Evolutionary conservation across 164 flowering plant genomes (phyloP), one percentile per base, ranked within the genome.

Genomic region (Magnolia changhungtana): DNA sequence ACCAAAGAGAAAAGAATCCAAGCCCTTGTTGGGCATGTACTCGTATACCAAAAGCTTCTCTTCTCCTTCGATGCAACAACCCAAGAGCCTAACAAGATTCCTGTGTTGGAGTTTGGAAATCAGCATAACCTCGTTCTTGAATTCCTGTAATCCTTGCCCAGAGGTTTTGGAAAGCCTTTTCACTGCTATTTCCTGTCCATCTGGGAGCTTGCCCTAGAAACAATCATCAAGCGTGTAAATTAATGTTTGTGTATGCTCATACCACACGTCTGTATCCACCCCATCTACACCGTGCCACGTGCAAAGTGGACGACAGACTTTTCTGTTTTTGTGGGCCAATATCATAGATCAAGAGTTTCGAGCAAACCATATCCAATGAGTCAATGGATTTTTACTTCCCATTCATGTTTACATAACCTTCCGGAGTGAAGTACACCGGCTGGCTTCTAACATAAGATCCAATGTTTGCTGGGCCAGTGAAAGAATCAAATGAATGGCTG

Each of bases 1-100:
- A 83, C 87, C 85, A 63, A 82, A 86, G 2, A 85, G 64, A 63
- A 77, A 45, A 1, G 19, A n/a, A 51, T 83, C 86, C 21, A 87
- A 78, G 74, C 86, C 84, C 20, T 45, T 74, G 67, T 86, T 86
- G 52, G 84, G 75, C 78, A 86, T 29, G 67, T 73, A 88, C 65
- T 86, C 90, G 72, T 88, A 86, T 13, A 86, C 58, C 8, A 86
- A 83, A 6, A 86, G 58, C 78, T 80, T 83, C 49, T 84, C 87
- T 31, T 86, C 72, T 69, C 75, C 73, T 52, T 85, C 79, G 8
- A 80, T 8, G 77, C 89, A 83, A 55, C 71, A 86, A 1, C 86
- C 87, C 52, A 88, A 45, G 45, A 87, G 80, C 71, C 78, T 83
- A 18, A 84, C 88, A 45, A 87, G 82, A 59, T 87, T 86, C 31